A percentile compares a stretch with the other conserved stretches of the same genome.
Conservation (phyloP, 768 basidiomycete genomes). For the Udeniomyces megalosporus region DNA sequence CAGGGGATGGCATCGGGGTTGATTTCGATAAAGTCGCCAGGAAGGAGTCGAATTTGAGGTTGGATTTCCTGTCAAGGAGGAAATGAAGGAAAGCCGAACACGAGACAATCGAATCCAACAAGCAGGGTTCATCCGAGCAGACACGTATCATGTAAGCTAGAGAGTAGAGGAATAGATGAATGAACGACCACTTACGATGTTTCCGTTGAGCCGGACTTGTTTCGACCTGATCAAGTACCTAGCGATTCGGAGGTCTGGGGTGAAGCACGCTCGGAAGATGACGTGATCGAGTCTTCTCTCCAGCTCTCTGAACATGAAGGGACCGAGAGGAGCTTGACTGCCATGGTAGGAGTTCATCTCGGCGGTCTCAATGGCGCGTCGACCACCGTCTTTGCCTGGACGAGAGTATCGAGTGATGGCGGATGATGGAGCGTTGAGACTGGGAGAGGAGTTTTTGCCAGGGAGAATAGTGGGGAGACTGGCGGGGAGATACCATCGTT, state of each 20-base stretch:
- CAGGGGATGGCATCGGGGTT: background rate
- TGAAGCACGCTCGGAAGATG: conserved; percentile 76
- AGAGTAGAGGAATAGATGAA: background rate
- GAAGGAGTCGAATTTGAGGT: conserved; percentile 4
- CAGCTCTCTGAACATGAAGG: conserved; percentile 88
- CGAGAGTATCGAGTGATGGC: conserved; percentile 4
- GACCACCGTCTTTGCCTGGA: conserved; percentile 14
- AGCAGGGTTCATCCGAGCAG: too few species aligned
- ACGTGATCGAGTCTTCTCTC: conserved; percentile 87
- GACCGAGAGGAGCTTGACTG: conserved; percentile 70
- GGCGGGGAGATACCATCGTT: conserved; percentile 81
- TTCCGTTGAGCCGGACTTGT: conserved; percentile 73
- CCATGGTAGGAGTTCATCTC: conserved; percentile 5
- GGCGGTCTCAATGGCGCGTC: background rate
- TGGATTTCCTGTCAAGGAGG: background rate
- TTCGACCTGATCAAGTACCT: conserved; percentile 72
- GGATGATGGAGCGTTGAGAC: background rate
- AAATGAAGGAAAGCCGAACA: background rate
- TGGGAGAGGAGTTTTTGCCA: conserved; percentile 2
- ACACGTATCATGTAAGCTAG: too few species aligned
- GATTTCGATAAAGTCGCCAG: conserved; percentile 16
- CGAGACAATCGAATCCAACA: background rate
- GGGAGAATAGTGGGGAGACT: conserved; percentile 46
- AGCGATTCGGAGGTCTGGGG: conserved; percentile 77
- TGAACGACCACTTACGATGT: conserved; percentile 43